Conservation (phyloP, 202 grass and related monocot species). For the Zizania palustris region DNA sequence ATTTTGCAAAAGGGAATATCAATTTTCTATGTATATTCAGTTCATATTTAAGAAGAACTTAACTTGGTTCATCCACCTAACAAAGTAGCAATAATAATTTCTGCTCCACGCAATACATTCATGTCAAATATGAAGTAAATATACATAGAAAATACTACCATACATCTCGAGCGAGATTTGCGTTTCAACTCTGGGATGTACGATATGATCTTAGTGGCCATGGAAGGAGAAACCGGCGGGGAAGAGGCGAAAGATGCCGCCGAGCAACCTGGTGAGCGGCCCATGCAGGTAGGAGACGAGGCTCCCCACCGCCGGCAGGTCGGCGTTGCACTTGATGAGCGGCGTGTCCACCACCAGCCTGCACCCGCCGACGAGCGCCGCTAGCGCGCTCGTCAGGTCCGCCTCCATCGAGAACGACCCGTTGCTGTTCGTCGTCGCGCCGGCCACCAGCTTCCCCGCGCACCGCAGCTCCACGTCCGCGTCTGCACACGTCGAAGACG, state of each 20-base stretch:
- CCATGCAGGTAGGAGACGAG: slow-evolving; percentile 59
- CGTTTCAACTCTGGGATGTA: background rate
- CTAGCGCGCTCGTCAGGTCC: slow-evolving; percentile 42
- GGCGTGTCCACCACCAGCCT: slow-evolving; percentile 70
- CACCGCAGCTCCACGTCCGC: slow-evolving; percentile 75
- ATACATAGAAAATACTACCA: background rate
- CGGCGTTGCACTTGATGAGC: slow-evolving; percentile 61
- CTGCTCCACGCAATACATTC: background rate
- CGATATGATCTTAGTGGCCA: background rate
- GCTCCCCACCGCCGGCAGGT: slow-evolving; percentile 45
- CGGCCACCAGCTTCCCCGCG: slow-evolving; percentile 44
- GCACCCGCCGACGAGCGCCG: slow-evolving; percentile 40
- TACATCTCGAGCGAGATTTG: background rate
- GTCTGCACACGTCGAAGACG: slow-evolving; percentile 37
- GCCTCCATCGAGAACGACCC: slow-evolving; percentile 56
- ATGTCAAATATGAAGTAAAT: background rate
- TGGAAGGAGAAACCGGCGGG: slow-evolving; percentile 56
- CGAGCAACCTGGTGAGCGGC: slow-evolving; percentile 46
- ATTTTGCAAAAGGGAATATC: too few relatives aligned
- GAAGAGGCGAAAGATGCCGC: slow-evolving; percentile 52
- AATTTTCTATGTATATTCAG: background rate
- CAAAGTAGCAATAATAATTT: background rate
- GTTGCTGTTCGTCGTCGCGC: slow-evolving; percentile 60
- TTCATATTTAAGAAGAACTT: background rate
- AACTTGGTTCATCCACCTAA: background rate